phyloP scores from a whole-genome alignment of 1,139 yeast species.

The Scheffersomyces segobiensis region DNA sequence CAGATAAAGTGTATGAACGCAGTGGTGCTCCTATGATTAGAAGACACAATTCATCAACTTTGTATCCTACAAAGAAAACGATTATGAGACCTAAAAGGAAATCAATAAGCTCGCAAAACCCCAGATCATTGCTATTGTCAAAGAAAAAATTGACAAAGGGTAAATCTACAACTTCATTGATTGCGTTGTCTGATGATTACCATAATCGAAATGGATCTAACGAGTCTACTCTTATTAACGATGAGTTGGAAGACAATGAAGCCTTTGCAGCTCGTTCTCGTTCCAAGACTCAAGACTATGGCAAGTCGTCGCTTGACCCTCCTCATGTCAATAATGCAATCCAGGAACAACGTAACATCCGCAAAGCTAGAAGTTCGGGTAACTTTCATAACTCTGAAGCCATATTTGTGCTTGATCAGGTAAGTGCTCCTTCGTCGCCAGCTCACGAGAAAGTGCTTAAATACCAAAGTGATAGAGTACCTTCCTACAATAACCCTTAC shows the following conservation, averaged over 20 bases:
- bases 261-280: neutral
- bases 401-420: neutral
- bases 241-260: constrained; percentile 8
- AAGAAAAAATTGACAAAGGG: constrained; percentile 18
- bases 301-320: neutral
- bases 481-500: constrained; percentile 30
- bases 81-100: constrained; percentile 22
- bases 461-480: constrained; percentile 26
- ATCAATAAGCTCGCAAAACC: constrained; percentile 25
- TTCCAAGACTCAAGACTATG: neutral
- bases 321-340: neutral
- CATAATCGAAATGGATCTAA: constrained; percentile 7
- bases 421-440: neutral
- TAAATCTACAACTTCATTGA: constrained; percentile 31
- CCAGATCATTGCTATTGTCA: constrained; percentile 4
- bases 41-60: constrained; percentile 24
- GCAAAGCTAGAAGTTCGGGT: constrained; percentile 40
- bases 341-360: constrained; percentile 10
- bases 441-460: constrained; percentile 10
- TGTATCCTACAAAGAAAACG: constrained; percentile 8
- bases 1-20: constrained; percentile 4
- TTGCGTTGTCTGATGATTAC: constrained; percentile 17
- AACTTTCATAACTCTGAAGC: constrained; percentile 21
- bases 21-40: constrained; percentile 16
- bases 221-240: constrained; percentile 13